phyloP scores from a whole-genome alignment of 2,329 filamentous ascomycete genomes.

The Aphanoascus verrucosus region DNA sequence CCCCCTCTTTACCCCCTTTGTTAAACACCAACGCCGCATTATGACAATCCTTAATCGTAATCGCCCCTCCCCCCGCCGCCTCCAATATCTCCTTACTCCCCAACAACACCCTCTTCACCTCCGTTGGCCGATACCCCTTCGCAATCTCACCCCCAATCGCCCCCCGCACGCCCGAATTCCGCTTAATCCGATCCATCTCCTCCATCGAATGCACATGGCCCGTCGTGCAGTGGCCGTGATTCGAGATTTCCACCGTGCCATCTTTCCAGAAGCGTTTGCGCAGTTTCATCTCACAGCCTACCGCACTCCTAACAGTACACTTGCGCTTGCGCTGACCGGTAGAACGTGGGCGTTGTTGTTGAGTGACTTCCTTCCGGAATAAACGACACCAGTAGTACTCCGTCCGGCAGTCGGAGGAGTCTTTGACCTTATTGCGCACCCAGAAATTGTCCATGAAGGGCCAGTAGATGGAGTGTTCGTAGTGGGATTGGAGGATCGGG shows the following conservation, averaged over 20 bases:
- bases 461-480: slow-evolving; percentile 10
- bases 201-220: slow-evolving; percentile 10
- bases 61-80: slow-evolving; percentile 2
- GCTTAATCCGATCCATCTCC: slow-evolving; percentile 11
- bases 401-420: slow-evolving; percentile 8
- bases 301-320: slow-evolving; percentile 7
- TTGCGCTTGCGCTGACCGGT: slow-evolving; percentile 8
- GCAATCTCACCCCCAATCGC: slow-evolving; percentile 8
- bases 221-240: slow-evolving; percentile 5
- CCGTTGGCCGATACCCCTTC: slow-evolving; percentile 9
- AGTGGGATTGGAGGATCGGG: slow-evolving; percentile 7
- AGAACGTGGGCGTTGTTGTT: too few species aligned
- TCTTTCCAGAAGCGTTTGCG: slow-evolving; percentile 10
- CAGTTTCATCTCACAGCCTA: slow-evolving; percentile 11
- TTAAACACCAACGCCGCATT: slow-evolving; percentile 2
- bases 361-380: slow-evolving; percentile 11
- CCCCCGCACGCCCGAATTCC: slow-evolving; percentile 5
- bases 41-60: slow-evolving; percentile 11
- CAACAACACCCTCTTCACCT: slow-evolving; percentile 8
- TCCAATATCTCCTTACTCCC: slow-evolving; percentile 2
- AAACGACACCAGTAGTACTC: slow-evolving; percentile 12
- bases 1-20: slow-evolving; percentile 1
- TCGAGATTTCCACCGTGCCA: slow-evolving; percentile 6
- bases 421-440: slow-evolving; percentile 10
- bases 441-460: slow-evolving; percentile 11